phyloP scores from a whole-genome alignment of 345 rosid genomes.

The Sonneratia caseolaris region DNA sequence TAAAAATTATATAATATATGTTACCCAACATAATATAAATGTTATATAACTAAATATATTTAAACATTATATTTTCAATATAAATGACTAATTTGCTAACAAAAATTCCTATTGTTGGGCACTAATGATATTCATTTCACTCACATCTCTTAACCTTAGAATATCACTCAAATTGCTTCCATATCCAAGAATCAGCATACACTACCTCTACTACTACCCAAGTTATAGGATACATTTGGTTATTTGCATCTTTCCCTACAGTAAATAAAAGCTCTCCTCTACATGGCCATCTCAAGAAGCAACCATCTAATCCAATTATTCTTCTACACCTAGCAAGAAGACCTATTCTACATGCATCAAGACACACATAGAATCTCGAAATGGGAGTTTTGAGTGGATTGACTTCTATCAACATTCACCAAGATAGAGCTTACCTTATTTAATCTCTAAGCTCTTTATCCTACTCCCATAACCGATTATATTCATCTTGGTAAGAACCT shows the following conservation, averaged over 20 bases:
- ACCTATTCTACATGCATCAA: neutral
- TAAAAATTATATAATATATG: too few species aligned
- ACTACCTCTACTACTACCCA: neutral
- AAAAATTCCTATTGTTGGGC: neutral
- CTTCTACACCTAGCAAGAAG: neutral
- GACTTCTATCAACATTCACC: neutral
- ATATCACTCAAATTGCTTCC: neutral
- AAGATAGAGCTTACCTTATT: neutral
- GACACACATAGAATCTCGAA: neutral
- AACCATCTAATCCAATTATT: constrained; percentile 1
- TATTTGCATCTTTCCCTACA: neutral
- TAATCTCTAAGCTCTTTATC: neutral
- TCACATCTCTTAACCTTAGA: neutral
- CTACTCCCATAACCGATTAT: neutral
- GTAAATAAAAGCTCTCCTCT: neutral
- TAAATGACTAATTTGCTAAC: neutral
- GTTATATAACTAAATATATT: too few species aligned
- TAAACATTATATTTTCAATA: neutral
- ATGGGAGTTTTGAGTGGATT: neutral
- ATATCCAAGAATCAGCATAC: neutral
- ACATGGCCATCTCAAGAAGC: neutral
- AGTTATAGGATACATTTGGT: neutral
- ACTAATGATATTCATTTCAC: neutral
- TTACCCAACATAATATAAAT: too few species aligned
- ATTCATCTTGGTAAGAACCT: neutral